phyloP scores from a whole-genome alignment of 2,329 filamentous ascomycete genomes.

The Purpureocillium takamizusanense region DNA sequence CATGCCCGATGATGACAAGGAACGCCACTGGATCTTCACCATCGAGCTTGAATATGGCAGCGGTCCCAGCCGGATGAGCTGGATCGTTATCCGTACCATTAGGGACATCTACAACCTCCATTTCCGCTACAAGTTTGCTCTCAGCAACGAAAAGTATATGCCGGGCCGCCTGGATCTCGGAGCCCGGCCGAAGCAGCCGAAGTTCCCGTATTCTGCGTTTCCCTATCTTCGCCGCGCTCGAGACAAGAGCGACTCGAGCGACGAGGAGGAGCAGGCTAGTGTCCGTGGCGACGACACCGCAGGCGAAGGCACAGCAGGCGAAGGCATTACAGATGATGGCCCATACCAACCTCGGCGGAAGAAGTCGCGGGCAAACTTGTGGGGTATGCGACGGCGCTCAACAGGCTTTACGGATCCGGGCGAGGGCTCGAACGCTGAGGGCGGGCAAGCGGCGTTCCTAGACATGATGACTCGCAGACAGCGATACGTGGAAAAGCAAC shows the following conservation, averaged over 20 bases:
- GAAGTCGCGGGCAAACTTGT: conserved; percentile 43
- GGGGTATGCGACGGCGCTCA: conserved; percentile 44
- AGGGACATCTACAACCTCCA: conserved; percentile 89
- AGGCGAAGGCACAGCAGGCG: conserved; percentile 48
- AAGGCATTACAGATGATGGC: conserved; percentile 43
- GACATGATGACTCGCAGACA: conserved; percentile 32
- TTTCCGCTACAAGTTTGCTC: conserved; percentile 82
- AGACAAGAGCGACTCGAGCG: conserved; percentile 69
- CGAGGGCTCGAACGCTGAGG: conserved; percentile 32
- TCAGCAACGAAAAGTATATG: conserved; percentile 75
- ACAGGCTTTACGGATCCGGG: conserved; percentile 38
- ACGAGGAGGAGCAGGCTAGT: conserved; percentile 53
- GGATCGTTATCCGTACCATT: conserved; percentile 81
- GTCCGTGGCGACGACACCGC: conserved; percentile 34
- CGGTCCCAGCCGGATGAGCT: conserved; percentile 91
- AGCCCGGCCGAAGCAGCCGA: conserved; percentile 69
- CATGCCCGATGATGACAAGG: conserved; percentile 52
- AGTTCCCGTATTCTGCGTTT: conserved; percentile 82
- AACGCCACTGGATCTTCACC: conserved; percentile 75
- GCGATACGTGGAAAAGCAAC: conserved; percentile 72
- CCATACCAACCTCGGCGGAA: conserved; percentile 26
- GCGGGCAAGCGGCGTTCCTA: conserved; percentile 31
- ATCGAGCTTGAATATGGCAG: conserved; percentile 95
- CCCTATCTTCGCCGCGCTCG: conserved; percentile 79
- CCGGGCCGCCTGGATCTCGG: conserved; percentile 58